phyloP scores from a whole-genome alignment of 805 yeast genomes.

The Tetrapisispora taiwanensis region DNA sequence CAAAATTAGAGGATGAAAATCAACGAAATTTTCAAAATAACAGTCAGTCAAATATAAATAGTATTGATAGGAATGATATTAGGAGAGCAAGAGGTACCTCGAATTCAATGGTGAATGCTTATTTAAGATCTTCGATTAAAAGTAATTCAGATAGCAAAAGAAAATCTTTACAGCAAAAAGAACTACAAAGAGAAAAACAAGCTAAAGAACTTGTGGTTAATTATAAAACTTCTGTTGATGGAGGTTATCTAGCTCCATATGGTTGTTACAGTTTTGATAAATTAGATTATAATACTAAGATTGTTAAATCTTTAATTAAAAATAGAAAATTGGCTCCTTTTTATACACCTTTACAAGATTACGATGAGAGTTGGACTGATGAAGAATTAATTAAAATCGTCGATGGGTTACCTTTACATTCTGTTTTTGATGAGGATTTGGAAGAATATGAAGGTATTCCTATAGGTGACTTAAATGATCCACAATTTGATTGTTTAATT shows the following conservation, averaged over 20 bases:
- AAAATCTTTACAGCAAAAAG: constrained; percentile 45
- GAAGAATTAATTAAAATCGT: constrained; percentile 49
- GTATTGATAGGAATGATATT: not conserved
- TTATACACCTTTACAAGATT: constrained; percentile 80
- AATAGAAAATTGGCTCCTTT: constrained; percentile 78
- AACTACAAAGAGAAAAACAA: constrained; percentile 42
- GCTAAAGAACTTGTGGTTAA: constrained; percentile 48
- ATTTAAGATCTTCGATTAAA: constrained; percentile 7
- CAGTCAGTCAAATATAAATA: constrained; percentile 7
- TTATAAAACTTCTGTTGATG: constrained; percentile 71
- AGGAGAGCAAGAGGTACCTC: constrained; percentile 12
- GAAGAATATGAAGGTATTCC: constrained; percentile 30
- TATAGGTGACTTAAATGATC: constrained; percentile 19
- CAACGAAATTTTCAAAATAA: not conserved
- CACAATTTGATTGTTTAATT: constrained; percentile 23
- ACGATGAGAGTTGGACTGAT: constrained; percentile 60
- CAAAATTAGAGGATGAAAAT: constrained; percentile 32
- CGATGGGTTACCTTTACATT: constrained; percentile 46
- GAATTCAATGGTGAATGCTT: constrained; percentile 19
- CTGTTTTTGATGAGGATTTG: constrained; percentile 33
- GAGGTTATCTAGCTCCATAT: constrained; percentile 86
- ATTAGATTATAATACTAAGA: constrained; percentile 59
- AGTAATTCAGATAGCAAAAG: constrained; percentile 10
- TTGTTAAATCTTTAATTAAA: constrained; percentile 62
- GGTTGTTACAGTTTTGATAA: constrained; percentile 73